A percentile compares a stretch with the other conserved stretches of the same genome.
Evolutionary conservation across 2,329 filamentous ascomycete genomes (phyloP).

Genomic region (Pyrenophora teres): DNA sequence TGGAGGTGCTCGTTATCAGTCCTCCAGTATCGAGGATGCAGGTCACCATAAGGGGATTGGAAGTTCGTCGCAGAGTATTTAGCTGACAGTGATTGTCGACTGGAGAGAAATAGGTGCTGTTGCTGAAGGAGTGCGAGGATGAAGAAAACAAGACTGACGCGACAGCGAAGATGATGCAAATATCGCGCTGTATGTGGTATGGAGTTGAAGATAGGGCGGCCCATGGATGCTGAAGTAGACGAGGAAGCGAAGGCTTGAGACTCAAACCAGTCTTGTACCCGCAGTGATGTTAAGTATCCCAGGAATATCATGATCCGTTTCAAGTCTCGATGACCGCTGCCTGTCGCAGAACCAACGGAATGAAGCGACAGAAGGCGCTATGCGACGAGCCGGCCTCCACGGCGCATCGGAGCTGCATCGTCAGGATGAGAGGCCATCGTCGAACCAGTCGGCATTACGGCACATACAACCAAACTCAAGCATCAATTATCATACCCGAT

Average conservation of each 20-base stretch:
- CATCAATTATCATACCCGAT: too few species aligned
- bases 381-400: too few species aligned
- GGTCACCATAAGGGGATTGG: not conserved
- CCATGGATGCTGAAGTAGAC: slow-evolving; percentile 11
- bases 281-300: too few species aligned
- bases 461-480: too few species aligned
- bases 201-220: slow-evolving; percentile 6
- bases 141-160: slow-evolving; percentile 19
- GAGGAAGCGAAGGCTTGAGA: not conserved
- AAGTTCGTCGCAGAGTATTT: slow-evolving; percentile 32
- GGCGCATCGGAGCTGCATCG: too few species aligned
- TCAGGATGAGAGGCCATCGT: too few species aligned
- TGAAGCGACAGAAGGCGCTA: too few species aligned
- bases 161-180: slow-evolving; percentile 12
- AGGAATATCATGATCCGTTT: too few species aligned
- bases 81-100: slow-evolving; percentile 22
- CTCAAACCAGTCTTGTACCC: not conserved
- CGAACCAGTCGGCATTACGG: too few species aligned
- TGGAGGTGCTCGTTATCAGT: slow-evolving; percentile 12
- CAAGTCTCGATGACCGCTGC: too few species aligned
- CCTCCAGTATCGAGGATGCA: not conserved
- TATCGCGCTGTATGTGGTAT: slow-evolving; percentile 12
- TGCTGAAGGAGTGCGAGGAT: slow-evolving; percentile 24
- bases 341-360: too few species aligned
- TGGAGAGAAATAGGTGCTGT: slow-evolving; percentile 23